phyloP scores from a whole-genome alignment of 192 early-diverging fungal genomes.

The Rhizoclosmatium globosum region DNA sequence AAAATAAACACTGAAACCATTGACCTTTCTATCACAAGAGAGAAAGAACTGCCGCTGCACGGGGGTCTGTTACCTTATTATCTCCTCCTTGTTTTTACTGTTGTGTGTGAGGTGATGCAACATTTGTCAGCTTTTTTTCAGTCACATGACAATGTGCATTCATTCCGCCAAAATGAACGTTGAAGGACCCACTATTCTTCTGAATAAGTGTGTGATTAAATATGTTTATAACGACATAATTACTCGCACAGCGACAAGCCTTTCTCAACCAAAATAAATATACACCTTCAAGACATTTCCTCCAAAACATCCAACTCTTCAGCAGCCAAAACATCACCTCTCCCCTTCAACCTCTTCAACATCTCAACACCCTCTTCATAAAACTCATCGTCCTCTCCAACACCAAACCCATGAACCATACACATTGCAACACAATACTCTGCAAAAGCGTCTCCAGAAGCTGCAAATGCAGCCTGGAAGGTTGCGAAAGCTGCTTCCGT shows the following conservation, averaged over 20 bases:
- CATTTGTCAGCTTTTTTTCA: too few species aligned
- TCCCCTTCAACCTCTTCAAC: conserved; percentile 16
- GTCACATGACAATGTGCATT: too few species aligned
- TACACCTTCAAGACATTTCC: neutral
- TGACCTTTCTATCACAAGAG: too few species aligned
- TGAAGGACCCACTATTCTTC: too few species aligned
- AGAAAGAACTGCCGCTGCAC: too few species aligned
- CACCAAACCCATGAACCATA: conserved; percentile 26
- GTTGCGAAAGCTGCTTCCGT: conserved; percentile 30
- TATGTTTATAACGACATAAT: neutral
- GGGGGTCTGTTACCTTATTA: too few species aligned
- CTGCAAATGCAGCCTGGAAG: neutral
- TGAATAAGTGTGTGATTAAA: too few species aligned
- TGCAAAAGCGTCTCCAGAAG: conserved; percentile 8
- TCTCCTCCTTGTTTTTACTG: too few species aligned
- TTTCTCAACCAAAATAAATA: neutral
- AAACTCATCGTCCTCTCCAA: neutral
- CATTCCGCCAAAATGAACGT: too few species aligned
- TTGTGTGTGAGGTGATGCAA: too few species aligned
- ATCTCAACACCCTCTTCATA: conserved; percentile 15
- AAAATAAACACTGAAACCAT: too few species aligned
- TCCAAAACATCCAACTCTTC: conserved; percentile 22
- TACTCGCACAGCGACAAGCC: neutral
- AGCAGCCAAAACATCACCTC: conserved; percentile 16
- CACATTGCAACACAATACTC: conserved; percentile 31